Evolutionary conservation across 2,329 filamentous ascomycete species (phyloP).

Genomic region (Aquanectria penicillioides): DNA sequence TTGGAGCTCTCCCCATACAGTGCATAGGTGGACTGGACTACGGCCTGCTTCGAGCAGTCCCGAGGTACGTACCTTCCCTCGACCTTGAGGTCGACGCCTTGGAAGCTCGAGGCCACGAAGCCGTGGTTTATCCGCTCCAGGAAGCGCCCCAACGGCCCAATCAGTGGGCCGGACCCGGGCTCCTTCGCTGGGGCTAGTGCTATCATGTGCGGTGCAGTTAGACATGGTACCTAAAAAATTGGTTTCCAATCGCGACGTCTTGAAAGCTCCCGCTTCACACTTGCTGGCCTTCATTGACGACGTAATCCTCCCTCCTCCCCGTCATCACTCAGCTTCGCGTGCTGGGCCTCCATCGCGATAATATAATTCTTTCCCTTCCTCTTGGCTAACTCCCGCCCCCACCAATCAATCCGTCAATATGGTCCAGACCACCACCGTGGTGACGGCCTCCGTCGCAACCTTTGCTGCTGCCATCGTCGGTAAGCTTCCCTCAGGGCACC

Average conservation of each 20-base stretch:
- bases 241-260: conserved; percentile 40
- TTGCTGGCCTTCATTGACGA: conserved; percentile 33
- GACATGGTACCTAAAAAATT: conserved; percentile 41
- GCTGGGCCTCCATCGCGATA: conserved; percentile 17
- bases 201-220: conserved; percentile 37
- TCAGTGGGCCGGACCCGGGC: conserved; percentile 25
- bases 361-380: conserved; percentile 22
- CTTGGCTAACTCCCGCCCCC: conserved; percentile 22
- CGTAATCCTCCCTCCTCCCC: conserved; percentile 25
- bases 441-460: conserved; percentile 70
- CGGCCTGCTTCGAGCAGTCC: no score
- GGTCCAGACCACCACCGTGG: conserved; percentile 64
- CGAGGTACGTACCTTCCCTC: conserved; percentile 35
- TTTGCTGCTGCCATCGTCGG: conserved; percentile 68
- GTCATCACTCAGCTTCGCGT: conserved; percentile 17
- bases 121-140: conserved; percentile 25
- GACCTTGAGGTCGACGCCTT: conserved; percentile 16
- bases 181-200: conserved; percentile 23
- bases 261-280: conserved; percentile 34
- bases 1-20: conserved; percentile 24
- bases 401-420: conserved; percentile 43
- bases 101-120: conserved; percentile 26
- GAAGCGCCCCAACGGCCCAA: conserved; percentile 23
- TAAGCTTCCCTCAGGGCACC: conserved; percentile 46
- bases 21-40: no score